Base-by-base conservation (phyloP, 371 early-diverging fungal genomes). In the Polyrhizophydium stewartii region DNA sequence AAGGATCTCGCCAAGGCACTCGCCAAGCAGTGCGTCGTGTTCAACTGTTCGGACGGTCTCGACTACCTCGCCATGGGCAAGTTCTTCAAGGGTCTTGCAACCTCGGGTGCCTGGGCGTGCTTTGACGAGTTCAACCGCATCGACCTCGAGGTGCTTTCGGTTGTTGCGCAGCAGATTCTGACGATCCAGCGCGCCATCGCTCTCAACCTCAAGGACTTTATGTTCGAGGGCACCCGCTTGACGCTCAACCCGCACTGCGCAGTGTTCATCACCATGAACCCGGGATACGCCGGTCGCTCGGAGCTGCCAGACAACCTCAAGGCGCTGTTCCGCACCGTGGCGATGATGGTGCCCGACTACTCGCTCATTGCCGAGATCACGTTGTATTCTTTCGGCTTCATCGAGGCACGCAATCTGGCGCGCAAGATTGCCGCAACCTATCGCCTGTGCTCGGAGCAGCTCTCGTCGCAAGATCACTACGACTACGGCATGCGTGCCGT, bases 71-170 rank as follows among this genome's bases (percentile, higher is more conserved):
- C 83, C 0, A 79, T 87, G 78, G 77, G 78, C 28, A 83, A 81
- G 60, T 81, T 87, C 64, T 85, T 85, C 70, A 75, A 78, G 62
- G 85, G 83, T 1, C 67, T 82, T 28, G 76, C 76, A 2, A 62
- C 77, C 7, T 71, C 75, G 0, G 82, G 81, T 2, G 76, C 79
- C 1, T 86, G 79, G 79, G 73, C 84, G 5, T 87, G 87, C 61
- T 83, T 87, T 64, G 87, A 87, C 64, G 87, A 87, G 65, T 87
- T 85, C 65, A 87, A 87, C 62, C 77, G 87, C 32, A 78, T 86
- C 51, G 83, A 82, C 56, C 59, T 79, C 45, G 79, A 82, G 47
- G 80, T 81, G 55, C 74, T 84, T 17, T 76, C 77, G 12, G 81
- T 84, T 22, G 76, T 79, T 0, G 82, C 81, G 0, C 81, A 81